A percentile compares a stretch with the other conserved stretches of the same genome.
Conservation (phyloP, 805 yeast species). For the Wickerhamiella alocasiicola region DNA sequence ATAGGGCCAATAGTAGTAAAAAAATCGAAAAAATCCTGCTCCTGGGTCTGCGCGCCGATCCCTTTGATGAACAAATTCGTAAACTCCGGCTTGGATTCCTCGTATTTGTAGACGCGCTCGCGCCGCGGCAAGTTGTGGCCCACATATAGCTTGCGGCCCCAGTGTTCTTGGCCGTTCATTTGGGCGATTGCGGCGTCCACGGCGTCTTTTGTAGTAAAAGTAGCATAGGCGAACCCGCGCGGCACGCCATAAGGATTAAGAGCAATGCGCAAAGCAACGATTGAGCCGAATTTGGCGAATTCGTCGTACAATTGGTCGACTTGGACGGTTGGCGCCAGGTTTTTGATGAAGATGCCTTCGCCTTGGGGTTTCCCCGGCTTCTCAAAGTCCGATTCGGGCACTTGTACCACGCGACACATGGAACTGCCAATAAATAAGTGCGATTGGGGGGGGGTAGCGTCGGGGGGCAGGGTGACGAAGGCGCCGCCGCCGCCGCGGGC, state of each 20-base stretch:
- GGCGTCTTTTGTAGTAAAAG: conserved; percentile 14
- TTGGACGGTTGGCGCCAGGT: conserved; percentile 55
- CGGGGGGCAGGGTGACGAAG: conserved; percentile 15
- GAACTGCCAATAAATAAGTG: conserved; percentile 20
- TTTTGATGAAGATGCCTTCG: conserved; percentile 55
- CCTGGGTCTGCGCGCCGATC: conserved; percentile 32
- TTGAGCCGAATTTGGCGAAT: conserved; percentile 17
- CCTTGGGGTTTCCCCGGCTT: conserved; percentile 16
- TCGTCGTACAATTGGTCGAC: conserved; percentile 20
- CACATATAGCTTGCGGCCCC: conserved; percentile 34
- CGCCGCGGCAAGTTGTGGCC: conserved; percentile 54
- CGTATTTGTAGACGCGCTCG: conserved; percentile 42
- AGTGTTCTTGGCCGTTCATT: conserved; percentile 17
- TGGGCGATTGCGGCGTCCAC: conserved; percentile 18
- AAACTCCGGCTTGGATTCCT: conserved; percentile 36
- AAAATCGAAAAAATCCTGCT: conserved; percentile 31
- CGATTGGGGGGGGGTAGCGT: conserved; percentile 14
- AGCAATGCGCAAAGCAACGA: conserved; percentile 20
- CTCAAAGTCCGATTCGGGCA: conserved; percentile 8
- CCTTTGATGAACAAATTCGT: conserved; percentile 44
- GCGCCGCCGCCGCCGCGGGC: conserved; percentile 13
- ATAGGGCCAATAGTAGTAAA: conserved; percentile 39
- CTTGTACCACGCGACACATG: conserved; percentile 17
- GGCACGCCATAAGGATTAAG: conserved; percentile 18
- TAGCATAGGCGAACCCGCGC: conserved; percentile 22